These are phyloP conservation scores for Fusarium equiseti DNA, from an alignment of 2,329 filamentous ascomycete species.

Conservation along the genomic window DNA sequence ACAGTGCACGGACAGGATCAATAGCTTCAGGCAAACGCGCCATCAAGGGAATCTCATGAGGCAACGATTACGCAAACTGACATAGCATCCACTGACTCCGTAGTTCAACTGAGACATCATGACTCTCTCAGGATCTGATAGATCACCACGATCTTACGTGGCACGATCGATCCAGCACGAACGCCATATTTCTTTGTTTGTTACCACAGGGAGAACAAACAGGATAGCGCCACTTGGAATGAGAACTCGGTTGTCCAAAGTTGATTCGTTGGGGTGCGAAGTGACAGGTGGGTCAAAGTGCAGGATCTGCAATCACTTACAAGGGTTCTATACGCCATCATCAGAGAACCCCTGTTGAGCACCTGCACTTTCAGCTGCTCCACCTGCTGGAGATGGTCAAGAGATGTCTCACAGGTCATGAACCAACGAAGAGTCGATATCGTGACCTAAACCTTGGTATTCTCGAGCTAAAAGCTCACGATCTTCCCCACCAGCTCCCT, in stretches of 20 bases:
- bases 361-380: not conserved
- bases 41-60: not conserved
- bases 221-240: not conserved
- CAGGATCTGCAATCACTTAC: conserved; percentile 7
- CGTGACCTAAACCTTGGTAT: not conserved
- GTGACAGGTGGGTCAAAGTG: conserved; percentile 3
- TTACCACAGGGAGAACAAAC: not conserved
- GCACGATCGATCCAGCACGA: not conserved
- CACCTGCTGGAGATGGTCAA: not conserved
- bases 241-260: not conserved
- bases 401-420: not conserved
- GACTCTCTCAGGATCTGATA: not conserved
- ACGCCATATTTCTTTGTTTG: not conserved
- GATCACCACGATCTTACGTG: not conserved
- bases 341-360: not conserved
- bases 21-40: not conserved
- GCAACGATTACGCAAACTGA: not conserved
- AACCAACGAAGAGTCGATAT: not conserved
- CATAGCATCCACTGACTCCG: not conserved
- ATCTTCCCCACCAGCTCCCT: not conserved
- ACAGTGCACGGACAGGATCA: not conserved
- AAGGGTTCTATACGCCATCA: not conserved
- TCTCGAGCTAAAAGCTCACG: not conserved
- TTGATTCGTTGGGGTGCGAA: not conserved
- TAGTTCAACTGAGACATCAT: not conserved